phyloP scores from a whole-genome alignment of 495 filamentous ascomycete species.

The Trichoderma reesei region DNA sequence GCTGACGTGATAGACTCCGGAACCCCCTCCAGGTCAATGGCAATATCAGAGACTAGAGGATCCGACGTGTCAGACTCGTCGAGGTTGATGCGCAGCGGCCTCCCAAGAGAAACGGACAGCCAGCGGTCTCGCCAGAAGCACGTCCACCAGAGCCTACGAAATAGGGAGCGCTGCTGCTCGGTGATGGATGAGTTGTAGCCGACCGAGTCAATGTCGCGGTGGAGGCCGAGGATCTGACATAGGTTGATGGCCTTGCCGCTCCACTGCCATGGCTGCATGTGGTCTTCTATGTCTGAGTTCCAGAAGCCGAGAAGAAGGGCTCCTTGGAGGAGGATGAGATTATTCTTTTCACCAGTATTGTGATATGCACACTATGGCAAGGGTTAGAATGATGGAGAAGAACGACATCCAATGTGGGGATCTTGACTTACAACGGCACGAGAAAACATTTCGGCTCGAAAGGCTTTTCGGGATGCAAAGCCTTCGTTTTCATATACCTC shows the following conservation, averaged over 20 bases:
- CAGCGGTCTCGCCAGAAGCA: not conserved
- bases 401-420: not conserved
- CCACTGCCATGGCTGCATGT: slow-evolving; percentile 4
- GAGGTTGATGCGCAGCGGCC: not conserved
- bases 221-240: not conserved
- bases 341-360: slow-evolving; percentile 5
- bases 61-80: not conserved
- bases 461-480: not conserved
- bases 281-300: not conserved
- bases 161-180: not conserved
- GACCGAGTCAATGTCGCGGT: not conserved
- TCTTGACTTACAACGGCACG: not conserved
- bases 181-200: not conserved
- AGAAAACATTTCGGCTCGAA: not conserved
- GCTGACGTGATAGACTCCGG: not conserved
- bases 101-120: not conserved
- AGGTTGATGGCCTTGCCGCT: not conserved
- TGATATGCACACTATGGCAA: not conserved
- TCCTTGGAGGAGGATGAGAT: not conserved
- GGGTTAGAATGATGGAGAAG: not conserved
- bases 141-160: not conserved
- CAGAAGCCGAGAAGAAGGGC: not conserved
- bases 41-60: not conserved
- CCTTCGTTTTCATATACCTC: not conserved
- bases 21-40: not conserved